Evolutionary conservation across 1,139 yeast species (phyloP), one percentile per base, ranked within the genome.

Genomic region (Sugiyamaella castrensis): DNA sequence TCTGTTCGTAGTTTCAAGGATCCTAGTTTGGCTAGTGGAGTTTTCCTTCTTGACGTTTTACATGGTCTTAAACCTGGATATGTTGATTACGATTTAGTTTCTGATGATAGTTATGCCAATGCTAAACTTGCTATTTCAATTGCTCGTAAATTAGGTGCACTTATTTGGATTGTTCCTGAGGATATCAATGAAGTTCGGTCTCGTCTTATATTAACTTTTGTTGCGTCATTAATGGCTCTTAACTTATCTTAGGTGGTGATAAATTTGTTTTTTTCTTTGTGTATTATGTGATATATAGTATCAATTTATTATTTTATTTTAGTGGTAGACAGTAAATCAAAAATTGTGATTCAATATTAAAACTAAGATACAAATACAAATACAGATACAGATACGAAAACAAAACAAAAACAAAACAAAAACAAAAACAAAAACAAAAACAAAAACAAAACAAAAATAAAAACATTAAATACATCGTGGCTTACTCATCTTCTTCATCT

Each of bases 161-260:
- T 94, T 67, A 92, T 92, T 62, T 92, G 98, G 97, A 77, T 92
- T 62, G 96, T 92, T 28, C 99, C 99, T n/a, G 99, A 92, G 70
- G 99, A 92, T 73, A 92, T 92, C 63, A 87, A 84, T 61, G 98
- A 91, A 71, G 97, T 94, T 38, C 85, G 98, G 72, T 77, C 95
- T 44, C 82, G 98, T 69, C 82, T 92, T 72, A 86, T 92, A 50
- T 79, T 91, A 66, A 89, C 98, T 1, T 92, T 92, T 68, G 88
- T 92, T 53, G 98, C 97, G 51, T 87, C 96, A 53, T 80, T 92
- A 70, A 92, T 92, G 98, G 74, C 87, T 10, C 67, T 81, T 53
- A 55, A 59, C 43, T 44, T 45, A 37, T 34, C 44, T 11, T 41
- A 27, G 12, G 4, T n/a, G 42, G 43, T 5, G 15, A 12, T 13